Percentiles rank a stretch among this genome's conserved stretches.
phyloP scores from a whole-genome alignment of 495 filamentous ascomycete genomes.

The Neurospora sp. region DNA sequence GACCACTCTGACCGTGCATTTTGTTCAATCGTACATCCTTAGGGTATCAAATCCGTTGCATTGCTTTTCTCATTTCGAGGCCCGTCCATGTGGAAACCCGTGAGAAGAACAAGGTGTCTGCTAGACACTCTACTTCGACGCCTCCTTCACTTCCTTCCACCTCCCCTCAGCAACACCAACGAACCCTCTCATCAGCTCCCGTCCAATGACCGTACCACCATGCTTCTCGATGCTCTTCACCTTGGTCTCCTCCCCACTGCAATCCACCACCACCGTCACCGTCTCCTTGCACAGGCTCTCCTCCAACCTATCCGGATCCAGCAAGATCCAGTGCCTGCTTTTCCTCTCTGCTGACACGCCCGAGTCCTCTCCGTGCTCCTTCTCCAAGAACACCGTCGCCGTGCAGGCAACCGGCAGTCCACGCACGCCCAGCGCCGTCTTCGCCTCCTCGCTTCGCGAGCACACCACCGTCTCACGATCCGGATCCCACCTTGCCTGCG shows the following conservation, averaged over 20 bases:
- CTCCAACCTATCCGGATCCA: slow-evolving; percentile 85
- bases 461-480: slow-evolving; percentile 74
- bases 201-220: slow-evolving; percentile 49
- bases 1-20: background rate
- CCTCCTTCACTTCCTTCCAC: slow-evolving; percentile 31
- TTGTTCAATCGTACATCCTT: slow-evolving; percentile 1
- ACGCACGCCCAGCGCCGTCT: slow-evolving; percentile 37
- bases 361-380: slow-evolving; percentile 43
- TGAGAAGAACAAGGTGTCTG: background rate
- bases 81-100: background rate
- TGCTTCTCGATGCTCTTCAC: slow-evolving; percentile 67
- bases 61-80: background rate
- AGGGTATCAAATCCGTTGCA: slow-evolving; percentile 9
- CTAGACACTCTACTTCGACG: slow-evolving; percentile 6
- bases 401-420: slow-evolving; percentile 64
- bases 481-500: slow-evolving; percentile 73
- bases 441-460: slow-evolving; percentile 41
- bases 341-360: slow-evolving; percentile 14
- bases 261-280: slow-evolving; percentile 63
- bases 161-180: slow-evolving; percentile 27
- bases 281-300: slow-evolving; percentile 69
- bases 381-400: slow-evolving; percentile 65
- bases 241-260: slow-evolving; percentile 39
- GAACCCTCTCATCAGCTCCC: slow-evolving; percentile 31
- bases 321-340: slow-evolving; percentile 61